A percentile compares a stretch with the other conserved stretches of the same genome.
These are phyloP conservation scores for Sextonia rubra DNA, from an alignment of 164 flowering plant genomes.

Conservation along the genomic window DNA sequence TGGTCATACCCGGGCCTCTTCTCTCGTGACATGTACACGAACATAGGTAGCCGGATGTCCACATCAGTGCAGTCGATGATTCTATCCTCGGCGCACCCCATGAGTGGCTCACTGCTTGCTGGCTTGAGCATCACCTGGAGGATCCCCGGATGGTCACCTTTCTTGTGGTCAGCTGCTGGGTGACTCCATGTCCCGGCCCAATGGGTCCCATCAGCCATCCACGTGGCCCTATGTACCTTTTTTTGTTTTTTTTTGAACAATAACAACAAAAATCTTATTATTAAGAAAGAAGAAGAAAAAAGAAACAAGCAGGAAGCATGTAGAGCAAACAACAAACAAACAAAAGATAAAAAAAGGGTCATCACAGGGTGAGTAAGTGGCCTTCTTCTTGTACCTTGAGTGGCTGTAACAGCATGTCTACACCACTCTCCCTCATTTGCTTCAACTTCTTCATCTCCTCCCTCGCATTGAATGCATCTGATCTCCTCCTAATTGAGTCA, in stretches of 20 bases:
- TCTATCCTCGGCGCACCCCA: conserved; percentile 29
- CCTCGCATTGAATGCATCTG: conserved; percentile 79
- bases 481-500: conserved; percentile 71
- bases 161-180: conserved; percentile 51
- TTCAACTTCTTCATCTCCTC: conserved; percentile 76
- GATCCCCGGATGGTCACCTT: conserved; percentile 81
- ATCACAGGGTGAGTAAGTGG: no score
- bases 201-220: conserved; percentile 94
- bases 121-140: conserved; percentile 81
- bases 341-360: no score
- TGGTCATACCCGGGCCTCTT: conserved; percentile 31
- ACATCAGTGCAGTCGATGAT: conserved; percentile 27
- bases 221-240: conserved; percentile 30
- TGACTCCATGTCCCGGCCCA: conserved; percentile 83
- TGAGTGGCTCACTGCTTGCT: conserved; percentile 40
- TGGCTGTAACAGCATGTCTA: conserved; percentile 38
- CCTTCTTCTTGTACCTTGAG: conserved; percentile 52
- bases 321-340: no score
- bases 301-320: no score
- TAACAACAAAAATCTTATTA: no score
- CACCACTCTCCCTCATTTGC: conserved; percentile 56
- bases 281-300: no score
- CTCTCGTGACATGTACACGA: conserved; percentile 33
- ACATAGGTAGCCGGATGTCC: conserved; percentile 32
- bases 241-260: no score